These are phyloP conservation scores for Xylariaceae sp. DNA, from an alignment of 2,329 filamentous ascomycete species.

Conservation along the genomic window DNA sequence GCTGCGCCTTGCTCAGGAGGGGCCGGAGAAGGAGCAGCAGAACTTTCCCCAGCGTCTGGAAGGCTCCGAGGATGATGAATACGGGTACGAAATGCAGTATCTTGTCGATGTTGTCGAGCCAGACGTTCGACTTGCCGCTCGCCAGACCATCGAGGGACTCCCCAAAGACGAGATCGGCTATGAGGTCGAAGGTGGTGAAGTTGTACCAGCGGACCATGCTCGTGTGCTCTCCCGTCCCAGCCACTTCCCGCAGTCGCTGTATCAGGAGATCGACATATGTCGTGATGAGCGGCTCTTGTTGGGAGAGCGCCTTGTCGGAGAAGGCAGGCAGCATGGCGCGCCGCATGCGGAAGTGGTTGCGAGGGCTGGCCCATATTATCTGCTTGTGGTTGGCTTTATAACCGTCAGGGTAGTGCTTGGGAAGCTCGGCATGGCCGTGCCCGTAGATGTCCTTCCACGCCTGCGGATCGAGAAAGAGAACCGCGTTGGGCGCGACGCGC, in stretches of 20 bases:
- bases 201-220: constrained; percentile 34
- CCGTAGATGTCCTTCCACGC: constrained; percentile 39
- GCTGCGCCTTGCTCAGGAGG: constrained; percentile 22
- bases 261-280: constrained; percentile 30
- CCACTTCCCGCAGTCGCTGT: constrained; percentile 21
- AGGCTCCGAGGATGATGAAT: constrained; percentile 15
- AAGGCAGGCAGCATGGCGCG: constrained; percentile 46
- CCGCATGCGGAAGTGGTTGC: constrained; percentile 42
- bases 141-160: constrained; percentile 29
- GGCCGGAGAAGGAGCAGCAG: constrained; percentile 18
- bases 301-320: constrained; percentile 29
- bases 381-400: constrained; percentile 20
- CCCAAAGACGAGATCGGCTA: constrained; percentile 23
- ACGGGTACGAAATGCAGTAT: constrained; percentile 19
- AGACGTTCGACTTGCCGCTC: constrained; percentile 30
- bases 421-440: constrained; percentile 23
- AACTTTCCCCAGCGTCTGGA: constrained; percentile 12
- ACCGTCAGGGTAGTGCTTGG: constrained; percentile 23
- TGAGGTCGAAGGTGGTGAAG: constrained; percentile 24
- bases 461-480: constrained; percentile 32
- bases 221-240: constrained; percentile 13
- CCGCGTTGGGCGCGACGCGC: constrained; percentile 30
- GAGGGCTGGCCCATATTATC: constrained; percentile 21
- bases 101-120: constrained; percentile 22
- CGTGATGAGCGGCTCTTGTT: constrained; percentile 31